Evolutionary conservation across 208 protist genomes (phyloP).

Genomic region (Vickermania ingenoplastis): DNA sequence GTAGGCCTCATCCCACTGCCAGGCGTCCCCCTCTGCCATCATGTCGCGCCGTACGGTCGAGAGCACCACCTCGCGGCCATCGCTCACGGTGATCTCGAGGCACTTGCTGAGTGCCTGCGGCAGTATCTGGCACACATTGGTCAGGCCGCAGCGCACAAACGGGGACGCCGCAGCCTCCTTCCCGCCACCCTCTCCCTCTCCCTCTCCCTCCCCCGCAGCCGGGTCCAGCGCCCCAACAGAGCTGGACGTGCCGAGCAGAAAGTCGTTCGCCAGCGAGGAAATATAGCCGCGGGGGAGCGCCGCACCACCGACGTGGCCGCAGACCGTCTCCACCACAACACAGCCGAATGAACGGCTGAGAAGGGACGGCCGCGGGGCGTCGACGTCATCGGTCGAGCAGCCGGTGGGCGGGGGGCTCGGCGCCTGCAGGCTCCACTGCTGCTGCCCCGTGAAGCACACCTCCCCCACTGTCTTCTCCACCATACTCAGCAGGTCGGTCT

Average conservation of each 20-base stretch:
- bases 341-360: neutral
- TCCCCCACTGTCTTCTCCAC: conserved; percentile 40
- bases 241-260: neutral
- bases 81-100: conserved; percentile 30
- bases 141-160: conserved; percentile 42
- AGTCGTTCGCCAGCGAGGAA: neutral
- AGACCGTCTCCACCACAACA: neutral
- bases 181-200: neutral
- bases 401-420: neutral
- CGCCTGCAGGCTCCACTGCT: conserved; percentile 26
- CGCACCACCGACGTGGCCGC: neutral
- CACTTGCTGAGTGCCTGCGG: conserved; percentile 25
- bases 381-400: neutral
- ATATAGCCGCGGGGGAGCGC: neutral
- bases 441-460: conserved; percentile 35
- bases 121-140: conserved; percentile 34
- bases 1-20: conserved; percentile 33
- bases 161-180: conserved; percentile 6
- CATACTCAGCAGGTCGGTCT: conserved; percentile 60
- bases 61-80: conserved; percentile 25
- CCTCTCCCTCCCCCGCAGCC: neutral
- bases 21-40: conserved; percentile 21
- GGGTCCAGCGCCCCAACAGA: neutral
- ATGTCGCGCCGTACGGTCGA: conserved; percentile 25
- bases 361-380: no score